These are phyloP conservation scores for Sporothrix mexicana DNA, from an alignment of 2,329 filamentous ascomycete species.

Conservation along the genomic window DNA sequence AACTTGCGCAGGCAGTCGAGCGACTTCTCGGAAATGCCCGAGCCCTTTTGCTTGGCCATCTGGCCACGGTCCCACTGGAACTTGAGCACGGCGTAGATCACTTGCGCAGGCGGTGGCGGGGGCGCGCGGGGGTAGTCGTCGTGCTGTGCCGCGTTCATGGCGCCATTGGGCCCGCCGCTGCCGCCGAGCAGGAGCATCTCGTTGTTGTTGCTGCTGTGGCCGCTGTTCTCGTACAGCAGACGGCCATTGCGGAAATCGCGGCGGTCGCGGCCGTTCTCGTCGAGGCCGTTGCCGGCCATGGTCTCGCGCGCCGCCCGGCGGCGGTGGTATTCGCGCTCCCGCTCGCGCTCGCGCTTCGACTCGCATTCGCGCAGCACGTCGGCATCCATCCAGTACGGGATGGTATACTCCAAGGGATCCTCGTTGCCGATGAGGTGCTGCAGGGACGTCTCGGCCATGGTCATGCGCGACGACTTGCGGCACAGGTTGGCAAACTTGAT, in stretches of 20 bases:
- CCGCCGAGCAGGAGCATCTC: constrained; percentile 30
- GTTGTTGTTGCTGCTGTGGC: constrained; percentile 28
- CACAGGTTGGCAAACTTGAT: constrained; percentile 99
- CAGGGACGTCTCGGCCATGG: constrained; percentile 91
- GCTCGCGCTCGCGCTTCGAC: constrained; percentile 33
- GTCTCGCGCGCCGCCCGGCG: constrained; percentile 30
- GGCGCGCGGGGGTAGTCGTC: constrained; percentile 35
- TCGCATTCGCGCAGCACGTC: constrained; percentile 40
- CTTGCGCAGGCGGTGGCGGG: constrained; percentile 65
- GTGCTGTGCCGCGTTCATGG: background rate
- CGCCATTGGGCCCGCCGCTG: constrained; percentile 17
- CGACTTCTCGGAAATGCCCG: constrained; percentile 59
- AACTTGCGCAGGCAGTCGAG: constrained; percentile 66
- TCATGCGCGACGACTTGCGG: constrained; percentile 92
- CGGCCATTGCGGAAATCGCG: constrained; percentile 36
- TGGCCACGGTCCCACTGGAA: constrained; percentile 92
- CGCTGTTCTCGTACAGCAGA: constrained; percentile 33
- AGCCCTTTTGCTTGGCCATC: constrained; percentile 52
- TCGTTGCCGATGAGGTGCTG: constrained; percentile 84
- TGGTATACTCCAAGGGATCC: constrained; percentile 63
- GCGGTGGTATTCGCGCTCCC: constrained; percentile 36
- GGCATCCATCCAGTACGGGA: constrained; percentile 62
- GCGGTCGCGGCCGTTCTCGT: constrained; percentile 31
- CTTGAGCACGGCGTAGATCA: constrained; percentile 96
- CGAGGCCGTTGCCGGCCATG: constrained; percentile 21